phyloP scores from a whole-genome alignment of 2,329 filamentous ascomycete genomes.

The Venturia asperata region DNA sequence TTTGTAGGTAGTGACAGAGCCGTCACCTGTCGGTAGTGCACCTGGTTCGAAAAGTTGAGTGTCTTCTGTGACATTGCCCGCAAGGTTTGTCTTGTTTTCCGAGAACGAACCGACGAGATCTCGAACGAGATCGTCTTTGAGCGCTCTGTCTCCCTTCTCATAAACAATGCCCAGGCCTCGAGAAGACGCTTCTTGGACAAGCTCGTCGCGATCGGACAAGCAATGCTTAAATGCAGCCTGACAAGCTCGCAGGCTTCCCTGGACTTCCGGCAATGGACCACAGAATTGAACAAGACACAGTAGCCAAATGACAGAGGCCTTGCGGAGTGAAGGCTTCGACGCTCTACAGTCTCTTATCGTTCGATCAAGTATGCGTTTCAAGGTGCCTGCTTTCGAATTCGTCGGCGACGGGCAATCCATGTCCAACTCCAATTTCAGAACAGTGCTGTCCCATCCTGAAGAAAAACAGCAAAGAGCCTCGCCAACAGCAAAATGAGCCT shows the following conservation, averaged over 20 bases:
- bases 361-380: constrained; percentile 58
- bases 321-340: constrained; percentile 81
- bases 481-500: constrained; percentile 84
- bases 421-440: constrained; percentile 29
- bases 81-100: constrained; percentile 60
- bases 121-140: constrained; percentile 76
- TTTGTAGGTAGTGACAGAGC: constrained; percentile 90
- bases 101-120: constrained; percentile 83
- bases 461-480: constrained; percentile 76
- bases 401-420: constrained; percentile 20
- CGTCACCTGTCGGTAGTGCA: constrained; percentile 81
- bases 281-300: constrained; percentile 88
- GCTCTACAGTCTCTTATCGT: constrained; percentile 70
- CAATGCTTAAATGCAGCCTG: constrained; percentile 85
- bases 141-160: constrained; percentile 73
- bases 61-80: constrained; percentile 75
- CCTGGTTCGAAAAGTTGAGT: constrained; percentile 92
- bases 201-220: constrained; percentile 79
- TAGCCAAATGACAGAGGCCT: constrained; percentile 92
- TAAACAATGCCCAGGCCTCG: constrained; percentile 88
- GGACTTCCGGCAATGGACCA: constrained; percentile 67
- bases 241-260: constrained; percentile 65
- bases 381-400: constrained; percentile 22
- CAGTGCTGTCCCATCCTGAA: constrained; percentile 75
- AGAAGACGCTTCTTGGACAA: constrained; percentile 93